Conservation (phyloP, 768 basidiomycete genomes). For the Tulasnella sp. region DNA sequence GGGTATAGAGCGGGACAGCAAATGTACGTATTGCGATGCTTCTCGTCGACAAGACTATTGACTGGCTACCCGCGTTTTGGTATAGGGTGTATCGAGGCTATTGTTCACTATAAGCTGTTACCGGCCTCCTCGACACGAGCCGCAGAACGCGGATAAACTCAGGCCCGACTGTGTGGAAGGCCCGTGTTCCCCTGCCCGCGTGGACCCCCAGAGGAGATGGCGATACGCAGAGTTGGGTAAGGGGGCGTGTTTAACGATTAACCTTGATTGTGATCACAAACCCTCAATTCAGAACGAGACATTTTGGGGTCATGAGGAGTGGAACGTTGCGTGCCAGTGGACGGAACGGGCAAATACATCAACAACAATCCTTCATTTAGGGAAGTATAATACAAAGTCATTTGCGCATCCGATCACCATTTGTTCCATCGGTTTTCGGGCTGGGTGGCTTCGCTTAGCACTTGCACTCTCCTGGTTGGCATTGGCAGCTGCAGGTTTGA, state of each 20-base stretch:
- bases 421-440: too few relatives aligned
- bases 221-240: slow-evolving; percentile 66
- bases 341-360: background rate
- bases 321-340: background rate
- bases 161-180: slow-evolving; percentile 55
- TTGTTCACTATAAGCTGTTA: slow-evolving; percentile 81
- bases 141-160: slow-evolving; percentile 43
- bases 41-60: background rate
- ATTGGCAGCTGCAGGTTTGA: too few relatives aligned
- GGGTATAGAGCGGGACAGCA: slow-evolving; percentile 88
- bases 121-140: slow-evolving; percentile 54
- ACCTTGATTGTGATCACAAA: background rate
- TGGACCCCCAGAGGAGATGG: slow-evolving; percentile 67
- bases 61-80: background rate
- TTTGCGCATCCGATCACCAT: too few relatives aligned
- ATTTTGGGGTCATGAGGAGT: slow-evolving; percentile 1
- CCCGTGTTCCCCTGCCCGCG: slow-evolving; percentile 56
- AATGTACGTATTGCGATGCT: slow-evolving; percentile 60
- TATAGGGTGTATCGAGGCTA: slow-evolving; percentile 92
- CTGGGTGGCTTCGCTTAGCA: too few relatives aligned
- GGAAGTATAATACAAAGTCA: too few relatives aligned
- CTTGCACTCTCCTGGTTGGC: too few relatives aligned
- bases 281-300: background rate
- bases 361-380: too few relatives aligned
- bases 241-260: background rate